These are phyloP conservation scores for Fraxinus velutina DNA, from an alignment of 305 asterid species.

Conservation along the genomic window DNA sequence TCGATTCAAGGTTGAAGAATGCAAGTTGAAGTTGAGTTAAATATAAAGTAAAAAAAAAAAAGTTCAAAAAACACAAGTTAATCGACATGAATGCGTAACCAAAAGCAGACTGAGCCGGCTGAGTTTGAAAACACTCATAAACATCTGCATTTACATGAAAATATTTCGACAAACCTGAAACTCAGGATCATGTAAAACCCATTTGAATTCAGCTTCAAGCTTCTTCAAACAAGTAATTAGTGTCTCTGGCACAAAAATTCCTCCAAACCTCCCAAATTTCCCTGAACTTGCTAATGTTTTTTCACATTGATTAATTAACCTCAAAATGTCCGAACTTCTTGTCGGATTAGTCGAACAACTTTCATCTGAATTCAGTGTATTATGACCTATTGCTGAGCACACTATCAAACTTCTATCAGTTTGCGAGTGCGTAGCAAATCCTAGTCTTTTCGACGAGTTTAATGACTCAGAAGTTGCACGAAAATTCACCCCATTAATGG, in stretches of 20 bases:
- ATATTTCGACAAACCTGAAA: slow-evolving; percentile 50
- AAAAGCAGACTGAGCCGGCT: not conserved
- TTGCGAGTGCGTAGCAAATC: not conserved
- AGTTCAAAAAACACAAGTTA: not conserved
- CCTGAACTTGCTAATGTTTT: slow-evolving; percentile 33
- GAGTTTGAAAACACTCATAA: not conserved
- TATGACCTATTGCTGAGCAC: not conserved
- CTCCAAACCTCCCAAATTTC: slow-evolving; percentile 71
- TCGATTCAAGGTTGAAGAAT: not conserved
- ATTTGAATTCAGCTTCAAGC: slow-evolving; percentile 57
- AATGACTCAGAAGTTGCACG: not conserved
- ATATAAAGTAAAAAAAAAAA: not conserved
- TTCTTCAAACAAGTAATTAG: slow-evolving; percentile 45
- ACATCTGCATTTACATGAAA: not conserved
- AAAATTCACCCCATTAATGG: not conserved
- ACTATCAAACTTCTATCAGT: not conserved
- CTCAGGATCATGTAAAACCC: slow-evolving; percentile 39
- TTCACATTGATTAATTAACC: slow-evolving; percentile 25
- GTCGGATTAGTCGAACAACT: not conserved
- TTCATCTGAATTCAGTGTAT: not conserved
- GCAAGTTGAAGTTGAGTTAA: not conserved
- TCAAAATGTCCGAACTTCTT: slow-evolving; percentile 11
- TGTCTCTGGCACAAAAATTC: slow-evolving; percentile 70
- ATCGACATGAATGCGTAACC: not conserved
- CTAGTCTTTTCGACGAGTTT: not conserved